Conservation (phyloP, 106 monocot genomes). For the Iris macrosiphon region DNA sequence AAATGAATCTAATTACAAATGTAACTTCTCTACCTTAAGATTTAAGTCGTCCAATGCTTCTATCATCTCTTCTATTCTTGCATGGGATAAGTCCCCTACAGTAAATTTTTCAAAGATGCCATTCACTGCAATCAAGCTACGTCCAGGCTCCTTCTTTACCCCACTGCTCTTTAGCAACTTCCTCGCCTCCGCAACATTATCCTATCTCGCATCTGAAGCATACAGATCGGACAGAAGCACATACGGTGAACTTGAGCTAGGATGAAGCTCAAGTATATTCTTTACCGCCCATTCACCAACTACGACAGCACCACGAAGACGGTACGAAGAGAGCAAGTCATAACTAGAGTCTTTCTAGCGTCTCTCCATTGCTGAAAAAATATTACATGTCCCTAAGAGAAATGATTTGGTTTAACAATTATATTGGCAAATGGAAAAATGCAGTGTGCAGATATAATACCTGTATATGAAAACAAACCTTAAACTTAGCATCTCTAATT, state of each 20-base stretch:
- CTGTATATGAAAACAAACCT: no score
- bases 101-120: slow-evolving; percentile 24
- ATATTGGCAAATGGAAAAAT: no score
- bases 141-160: slow-evolving; percentile 36
- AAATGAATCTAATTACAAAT: no score
- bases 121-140: slow-evolving; percentile 29
- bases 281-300: slow-evolving; percentile 33
- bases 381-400: no score
- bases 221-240: slow-evolving; percentile 42
- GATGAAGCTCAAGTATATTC: slow-evolving; percentile 31
- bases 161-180: slow-evolving; percentile 22
- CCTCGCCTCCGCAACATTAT: slow-evolving; percentile 26
- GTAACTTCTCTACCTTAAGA: no score
- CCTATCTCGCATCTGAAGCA: slow-evolving; percentile 43
- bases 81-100: slow-evolving; percentile 33
- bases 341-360: no score
- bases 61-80: slow-evolving; percentile 28
- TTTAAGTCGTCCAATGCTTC: slow-evolving; percentile 18
- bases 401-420: no score
- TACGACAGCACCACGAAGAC: slow-evolving; percentile 26
- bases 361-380: no score
- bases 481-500: no score
- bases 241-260: slow-evolving; percentile 40
- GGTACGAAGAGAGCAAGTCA: slow-evolving; percentile 44
- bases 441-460: no score